These are phyloP conservation scores for Cyclostephanos tholiformis DNA, from an alignment of 108 stramenopile species.

Conservation along the genomic window DNA sequence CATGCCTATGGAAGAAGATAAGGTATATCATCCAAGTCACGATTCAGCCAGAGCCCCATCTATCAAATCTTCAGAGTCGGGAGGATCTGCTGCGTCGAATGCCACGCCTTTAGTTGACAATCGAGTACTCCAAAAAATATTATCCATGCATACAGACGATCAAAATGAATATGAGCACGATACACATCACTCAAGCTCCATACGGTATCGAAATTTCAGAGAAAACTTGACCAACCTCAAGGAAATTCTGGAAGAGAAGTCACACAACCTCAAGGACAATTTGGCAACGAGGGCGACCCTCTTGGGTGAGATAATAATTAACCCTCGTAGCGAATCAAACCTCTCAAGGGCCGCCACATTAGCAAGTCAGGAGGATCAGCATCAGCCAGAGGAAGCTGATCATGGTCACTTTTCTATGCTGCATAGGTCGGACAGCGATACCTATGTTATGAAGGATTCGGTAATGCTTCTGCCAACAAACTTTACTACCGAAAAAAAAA, in stretches of 20 bases:
- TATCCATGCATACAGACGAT: not conserved
- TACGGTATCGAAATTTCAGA: constrained; percentile 4
- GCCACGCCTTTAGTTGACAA: not conserved
- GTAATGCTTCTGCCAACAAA: too few species aligned
- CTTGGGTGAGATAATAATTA: not conserved
- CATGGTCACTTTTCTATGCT: not conserved
- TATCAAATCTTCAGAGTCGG: not conserved
- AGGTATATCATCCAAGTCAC: not conserved
- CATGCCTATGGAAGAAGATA: not conserved
- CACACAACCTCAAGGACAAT: not conserved
- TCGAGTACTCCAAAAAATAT: not conserved
- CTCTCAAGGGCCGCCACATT: too few species aligned
- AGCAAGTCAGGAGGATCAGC: not conserved
- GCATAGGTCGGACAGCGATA: not conserved
- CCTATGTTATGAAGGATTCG: not conserved
- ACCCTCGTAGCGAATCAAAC: not conserved
- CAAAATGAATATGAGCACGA: not conserved
- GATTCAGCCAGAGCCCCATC: not conserved
- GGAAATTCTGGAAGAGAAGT: not conserved
- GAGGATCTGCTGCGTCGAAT: not conserved
- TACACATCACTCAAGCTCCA: not conserved
- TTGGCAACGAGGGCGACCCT: not conserved
- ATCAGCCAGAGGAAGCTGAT: not conserved
- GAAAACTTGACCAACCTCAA: not conserved
- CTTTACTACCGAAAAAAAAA: too few species aligned